A percentile compares a stretch with the other conserved stretches of the same genome.
Evolutionary conservation across 768 basidiomycete species (phyloP).

Genomic region (Boletus rubropictus): DNA sequence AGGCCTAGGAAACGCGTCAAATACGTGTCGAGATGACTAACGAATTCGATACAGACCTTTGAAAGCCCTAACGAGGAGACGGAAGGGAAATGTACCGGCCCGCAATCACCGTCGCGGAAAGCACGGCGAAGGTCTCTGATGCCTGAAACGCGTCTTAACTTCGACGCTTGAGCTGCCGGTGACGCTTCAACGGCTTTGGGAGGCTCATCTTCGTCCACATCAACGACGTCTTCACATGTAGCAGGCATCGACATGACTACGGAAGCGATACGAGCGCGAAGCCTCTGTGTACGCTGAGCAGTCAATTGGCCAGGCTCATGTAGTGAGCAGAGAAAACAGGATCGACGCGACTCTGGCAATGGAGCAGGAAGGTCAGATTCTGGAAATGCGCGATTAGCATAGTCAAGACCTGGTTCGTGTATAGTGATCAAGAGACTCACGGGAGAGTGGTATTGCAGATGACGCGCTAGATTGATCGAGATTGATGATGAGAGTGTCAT

Average conservation of each 20-base stretch:
- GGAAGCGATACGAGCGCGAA: constrained; percentile 26
- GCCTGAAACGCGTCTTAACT: constrained; percentile 22
- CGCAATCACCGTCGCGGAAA: constrained; percentile 15
- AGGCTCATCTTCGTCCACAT: constrained; percentile 5
- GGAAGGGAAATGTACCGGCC: constrained; percentile 6
- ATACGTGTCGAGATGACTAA: not conserved
- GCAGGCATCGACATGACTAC: constrained; percentile 26
- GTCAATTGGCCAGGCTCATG: constrained; percentile 26
- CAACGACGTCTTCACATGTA: constrained; percentile 16
- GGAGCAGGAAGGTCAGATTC: not conserved
- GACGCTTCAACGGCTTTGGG: not conserved
- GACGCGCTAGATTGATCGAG: constrained; percentile 18
- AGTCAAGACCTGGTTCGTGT: not conserved
- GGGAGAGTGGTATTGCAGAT: constrained; percentile 22
- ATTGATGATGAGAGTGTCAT: constrained; percentile 12
- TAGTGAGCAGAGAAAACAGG: constrained; percentile 11
- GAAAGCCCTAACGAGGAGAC: constrained; percentile 4
- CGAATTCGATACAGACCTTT: constrained; percentile 12
- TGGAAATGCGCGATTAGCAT: constrained; percentile 6
- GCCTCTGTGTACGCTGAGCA: constrained; percentile 17
- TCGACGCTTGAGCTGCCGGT: constrained; percentile 3
- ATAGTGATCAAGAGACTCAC: constrained; percentile 4
- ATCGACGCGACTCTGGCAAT: constrained; percentile 6
- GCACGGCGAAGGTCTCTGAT: constrained; percentile 22
- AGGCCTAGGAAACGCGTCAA: constrained; percentile 11